A percentile compares a stretch with the other conserved stretches of the same genome.
These are phyloP conservation scores for Rhynchosporium agropyri DNA, from an alignment of 2,329 filamentous ascomycete species.

Conservation along the genomic window DNA sequence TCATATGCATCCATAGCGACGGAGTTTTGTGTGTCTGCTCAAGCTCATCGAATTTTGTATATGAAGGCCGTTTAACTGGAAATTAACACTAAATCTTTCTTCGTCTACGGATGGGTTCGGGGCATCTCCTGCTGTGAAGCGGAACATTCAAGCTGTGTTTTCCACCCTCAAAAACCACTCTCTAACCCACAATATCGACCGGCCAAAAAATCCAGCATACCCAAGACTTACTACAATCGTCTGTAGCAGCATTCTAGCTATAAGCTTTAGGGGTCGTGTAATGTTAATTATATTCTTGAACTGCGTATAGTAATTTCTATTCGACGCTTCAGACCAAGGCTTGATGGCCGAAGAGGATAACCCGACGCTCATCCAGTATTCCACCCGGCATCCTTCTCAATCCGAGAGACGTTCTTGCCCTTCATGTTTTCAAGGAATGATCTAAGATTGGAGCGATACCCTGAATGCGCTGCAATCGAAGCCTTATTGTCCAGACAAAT, in stretches of 20 bases:
- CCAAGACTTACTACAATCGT: background rate
- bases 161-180: conserved; percentile 6
- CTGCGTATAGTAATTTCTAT: background rate
- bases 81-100: background rate
- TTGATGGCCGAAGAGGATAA: background rate
- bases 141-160: background rate
- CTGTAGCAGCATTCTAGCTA: background rate
- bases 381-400: background rate
- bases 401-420: background rate
- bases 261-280: background rate
- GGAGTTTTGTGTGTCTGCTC: conserved; percentile 7
- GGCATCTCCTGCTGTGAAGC: background rate
- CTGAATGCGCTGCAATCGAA: background rate
- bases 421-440: background rate
- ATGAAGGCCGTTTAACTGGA: background rate
- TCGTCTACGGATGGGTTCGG: background rate
- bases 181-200: background rate
- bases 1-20: conserved; percentile 22
- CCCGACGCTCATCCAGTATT: background rate
- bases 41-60: background rate
- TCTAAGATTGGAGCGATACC: background rate
- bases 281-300: background rate
- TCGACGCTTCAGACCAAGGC: background rate
- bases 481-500: no score
- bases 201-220: background rate